These are phyloP conservation scores for Panaeolus cyanescens DNA, from an alignment of 768 basidiomycete species.

Conservation along the genomic window DNA sequence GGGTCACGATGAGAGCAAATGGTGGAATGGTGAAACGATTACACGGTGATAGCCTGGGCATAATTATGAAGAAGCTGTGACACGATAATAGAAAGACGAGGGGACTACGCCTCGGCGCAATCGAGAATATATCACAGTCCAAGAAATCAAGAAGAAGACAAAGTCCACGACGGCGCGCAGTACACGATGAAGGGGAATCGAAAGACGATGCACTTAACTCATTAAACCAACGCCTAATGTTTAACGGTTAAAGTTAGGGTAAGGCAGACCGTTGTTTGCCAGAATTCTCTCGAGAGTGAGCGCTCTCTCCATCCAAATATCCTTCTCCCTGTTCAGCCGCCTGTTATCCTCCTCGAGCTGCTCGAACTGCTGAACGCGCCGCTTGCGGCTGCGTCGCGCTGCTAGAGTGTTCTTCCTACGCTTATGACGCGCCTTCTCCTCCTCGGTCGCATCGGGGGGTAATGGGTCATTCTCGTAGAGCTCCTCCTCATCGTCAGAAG, in stretches of 20 bases:
- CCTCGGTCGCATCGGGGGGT: constrained; percentile 43
- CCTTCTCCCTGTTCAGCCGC: constrained; percentile 54
- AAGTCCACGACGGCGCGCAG: too few relatives aligned
- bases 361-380: constrained; percentile 71
- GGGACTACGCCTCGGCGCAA: too few relatives aligned
- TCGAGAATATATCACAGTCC: too few relatives aligned
- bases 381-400: constrained; percentile 75
- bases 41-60: too few relatives aligned
- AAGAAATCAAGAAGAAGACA: too few relatives aligned
- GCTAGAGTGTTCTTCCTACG: constrained; percentile 85
- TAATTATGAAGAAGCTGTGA: too few relatives aligned
- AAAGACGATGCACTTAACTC: too few relatives aligned
- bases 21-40: too few relatives aligned
- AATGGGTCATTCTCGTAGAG: constrained; percentile 42
- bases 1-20: too few relatives aligned
- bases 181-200: too few relatives aligned
- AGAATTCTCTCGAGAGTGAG: constrained; percentile 53
- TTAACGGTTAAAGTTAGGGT: constrained; percentile 48
- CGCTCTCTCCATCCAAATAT: constrained; percentile 64
- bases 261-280: constrained; percentile 55
- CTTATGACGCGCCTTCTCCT: constrained; percentile 76
- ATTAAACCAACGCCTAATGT: background rate
- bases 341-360: constrained; percentile 62
- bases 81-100: too few relatives aligned
- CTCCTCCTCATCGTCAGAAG: constrained; percentile 50